Base-by-base conservation (phyloP, 1,139 yeast species). In the Geotrichum phurueaensis region DNA sequence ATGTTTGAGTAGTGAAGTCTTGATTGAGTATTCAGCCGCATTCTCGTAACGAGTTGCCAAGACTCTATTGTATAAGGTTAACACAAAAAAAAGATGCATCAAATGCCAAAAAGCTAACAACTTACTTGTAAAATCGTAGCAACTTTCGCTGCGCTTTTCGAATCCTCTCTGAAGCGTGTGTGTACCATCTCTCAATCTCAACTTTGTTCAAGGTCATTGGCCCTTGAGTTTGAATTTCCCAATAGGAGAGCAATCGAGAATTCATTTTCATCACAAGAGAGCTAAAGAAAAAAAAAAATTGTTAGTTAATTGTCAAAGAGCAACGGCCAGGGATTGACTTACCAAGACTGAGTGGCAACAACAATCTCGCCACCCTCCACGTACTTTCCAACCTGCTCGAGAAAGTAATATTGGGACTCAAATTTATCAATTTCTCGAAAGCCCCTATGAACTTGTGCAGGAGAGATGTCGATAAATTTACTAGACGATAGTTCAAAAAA, bases 361-460 rank as follows among this genome's bases (percentile, higher is more conserved):
- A 87, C 86, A 10, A 84, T 83, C 58, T 96, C 89, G 22, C 96
- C 95, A n/a, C 94, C 92, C 60, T 87, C 90, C 45, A 92, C 84
- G 64, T 81, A 81, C 61, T 74, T 74, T 10, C 97, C 97, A 33
- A 90, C 79, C 67, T 85, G 84, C 67, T 84, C 87, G 65, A 94
- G 77, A 67, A 86, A 86, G 54, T 79, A 79, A 89, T 96, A 92
- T 65, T 83, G 86, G 68, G 88, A 89, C 62, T 76, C 79, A 59
- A 94, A 76, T 68, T 88, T 92, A 69, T 94, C 99, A 0, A 97
- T 95, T 69, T 91, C 97, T 69, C 90, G 90, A 72, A 89, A 90
- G 0, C 96, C 88, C 67, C 94, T 81, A 75, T 89, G 87, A 22
- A 61, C 81, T 49, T 79, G 78, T 3, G 81, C 77, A 60, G 85